A percentile compares a stretch with the other conserved stretches of the same genome.
Conservation (phyloP, 176 grass and related monocot genomes). For the Saccharum spontaneum region DNA sequence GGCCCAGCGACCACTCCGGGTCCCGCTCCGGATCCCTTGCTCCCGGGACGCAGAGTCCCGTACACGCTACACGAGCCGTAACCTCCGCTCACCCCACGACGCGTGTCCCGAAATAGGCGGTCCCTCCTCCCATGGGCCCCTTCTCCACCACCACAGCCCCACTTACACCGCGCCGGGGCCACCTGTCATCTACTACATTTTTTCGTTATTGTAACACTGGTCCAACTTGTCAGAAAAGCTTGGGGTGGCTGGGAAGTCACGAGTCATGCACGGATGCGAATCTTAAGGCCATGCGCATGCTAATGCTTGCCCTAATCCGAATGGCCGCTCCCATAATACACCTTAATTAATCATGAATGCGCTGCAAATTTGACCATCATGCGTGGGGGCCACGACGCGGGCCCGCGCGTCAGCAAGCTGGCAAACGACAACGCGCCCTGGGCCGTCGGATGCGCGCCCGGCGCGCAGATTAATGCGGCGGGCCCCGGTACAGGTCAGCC, state of each 20-base stretch:
- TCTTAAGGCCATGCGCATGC: conserved; percentile 19
- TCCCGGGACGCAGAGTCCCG: not conserved
- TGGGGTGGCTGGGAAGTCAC: conserved; percentile 37
- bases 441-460: conserved; percentile 53
- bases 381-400: not conserved
- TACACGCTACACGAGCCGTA: not conserved
- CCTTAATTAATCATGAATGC: conserved; percentile 33
- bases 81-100: not conserved
- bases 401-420: conserved; percentile 12
- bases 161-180: not conserved
- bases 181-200: not conserved
- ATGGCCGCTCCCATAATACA: not conserved
- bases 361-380: conserved; percentile 18
- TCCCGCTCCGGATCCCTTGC: conserved; percentile 30
- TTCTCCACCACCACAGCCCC: not conserved
- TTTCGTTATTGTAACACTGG: not conserved
- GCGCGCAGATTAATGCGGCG: conserved; percentile 43
- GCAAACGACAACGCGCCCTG: conserved; percentile 46
- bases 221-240: conserved; percentile 17
- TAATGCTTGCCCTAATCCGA: conserved; percentile 11
- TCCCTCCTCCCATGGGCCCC: not conserved
- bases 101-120: not conserved
- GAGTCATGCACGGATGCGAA: conserved; percentile 40
- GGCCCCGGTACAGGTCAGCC: conserved; percentile 52
- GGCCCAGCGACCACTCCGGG: conserved; percentile 16